Percentiles rank a stretch among this genome's conserved stretches.
phyloP scores from a whole-genome alignment of 495 filamentous ascomycete species.

The Hypoxylon perforatum region DNA sequence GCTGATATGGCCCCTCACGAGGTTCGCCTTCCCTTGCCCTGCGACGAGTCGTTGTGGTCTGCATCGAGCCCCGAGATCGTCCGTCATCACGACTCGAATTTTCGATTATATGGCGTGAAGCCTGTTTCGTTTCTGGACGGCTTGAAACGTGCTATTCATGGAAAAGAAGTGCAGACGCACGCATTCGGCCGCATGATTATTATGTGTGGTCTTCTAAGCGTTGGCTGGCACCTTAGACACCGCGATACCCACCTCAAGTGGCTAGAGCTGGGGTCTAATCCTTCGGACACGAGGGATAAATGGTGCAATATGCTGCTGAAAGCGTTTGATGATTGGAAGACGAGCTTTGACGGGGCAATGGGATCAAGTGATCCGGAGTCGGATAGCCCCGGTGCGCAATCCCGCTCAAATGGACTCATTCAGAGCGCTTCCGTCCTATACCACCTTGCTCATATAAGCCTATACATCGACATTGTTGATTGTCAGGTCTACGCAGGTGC shows the following conservation, averaged over 20 bases:
- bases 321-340: conserved; percentile 94
- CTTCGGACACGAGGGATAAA: conserved; percentile 83
- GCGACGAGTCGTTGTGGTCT: conserved; percentile 93
- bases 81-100: conserved; percentile 80
- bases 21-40: conserved; percentile 91
- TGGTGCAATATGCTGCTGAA: conserved; percentile 88
- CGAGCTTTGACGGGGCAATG: conserved; percentile 82
- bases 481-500: conserved; percentile 94
- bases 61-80: conserved; percentile 88
- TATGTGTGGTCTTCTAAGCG: conserved; percentile 92
- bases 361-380: conserved; percentile 53
- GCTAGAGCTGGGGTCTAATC: conserved; percentile 71
- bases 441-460: conserved; percentile 92
- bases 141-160: conserved; percentile 87
- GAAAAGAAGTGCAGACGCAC: conserved; percentile 88
- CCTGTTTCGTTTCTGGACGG: conserved; percentile 89
- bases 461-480: conserved; percentile 93
- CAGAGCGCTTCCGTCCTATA: conserved; percentile 89
- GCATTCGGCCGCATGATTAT: conserved; percentile 93
- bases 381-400: conserved; percentile 49
- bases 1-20: conserved; percentile 97
- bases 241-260: conserved; percentile 92
- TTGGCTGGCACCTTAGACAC: conserved; percentile 97
- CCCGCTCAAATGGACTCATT: conserved; percentile 79
- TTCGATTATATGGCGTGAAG: conserved; percentile 86